phyloP scores from a whole-genome alignment of 1,284 basidiomycete species.

The Malassezia psittaci region DNA sequence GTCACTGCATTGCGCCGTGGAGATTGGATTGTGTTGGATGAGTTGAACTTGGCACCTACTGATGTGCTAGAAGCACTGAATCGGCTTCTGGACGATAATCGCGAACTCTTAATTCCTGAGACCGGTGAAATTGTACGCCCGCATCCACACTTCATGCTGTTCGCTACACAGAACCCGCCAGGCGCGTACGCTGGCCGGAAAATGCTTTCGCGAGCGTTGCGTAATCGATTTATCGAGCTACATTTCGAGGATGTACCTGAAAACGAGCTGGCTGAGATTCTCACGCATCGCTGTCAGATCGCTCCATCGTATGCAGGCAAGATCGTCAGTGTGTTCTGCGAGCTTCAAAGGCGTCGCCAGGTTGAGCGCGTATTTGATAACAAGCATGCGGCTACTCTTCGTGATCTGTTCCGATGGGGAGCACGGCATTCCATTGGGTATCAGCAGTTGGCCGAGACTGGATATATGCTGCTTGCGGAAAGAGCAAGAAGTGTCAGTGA shows the following conservation, averaged over 20 bases:
- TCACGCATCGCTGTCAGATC: conserved; percentile 40
- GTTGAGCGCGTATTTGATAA: conserved; percentile 90
- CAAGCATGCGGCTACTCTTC: conserved; percentile 87
- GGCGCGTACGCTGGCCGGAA: conserved; percentile 96
- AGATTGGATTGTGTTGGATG: conserved; percentile 97
- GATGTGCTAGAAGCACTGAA: conserved; percentile 97
- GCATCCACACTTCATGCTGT: conserved; percentile 93
- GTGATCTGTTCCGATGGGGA: conserved; percentile 96
- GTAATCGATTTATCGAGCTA: conserved; percentile 96
- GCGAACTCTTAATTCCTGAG: conserved; percentile 89
- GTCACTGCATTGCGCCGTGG: conserved; percentile 84
- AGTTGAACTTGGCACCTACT: conserved; percentile 92
- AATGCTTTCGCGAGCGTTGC: conserved; percentile 85
- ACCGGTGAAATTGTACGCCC: conserved; percentile 89
- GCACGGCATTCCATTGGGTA: conserved; percentile 71
- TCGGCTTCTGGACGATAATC: conserved; percentile 89
- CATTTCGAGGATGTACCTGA: conserved; percentile 97
- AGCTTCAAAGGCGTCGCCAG: conserved; percentile 84
- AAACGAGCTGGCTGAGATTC: conserved; percentile 78
- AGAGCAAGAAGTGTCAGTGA: conserved; percentile 75
- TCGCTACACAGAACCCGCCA: conserved; percentile 95
- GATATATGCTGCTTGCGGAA: conserved; percentile 95
- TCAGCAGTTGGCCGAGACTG: conserved; percentile 86
- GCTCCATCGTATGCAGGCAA: conserved; percentile 62
- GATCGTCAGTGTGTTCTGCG: conserved; percentile 84